Evolutionary conservation across 148 eudicot species (phyloP).

Genomic region (Gaultheria prostrata): DNA sequence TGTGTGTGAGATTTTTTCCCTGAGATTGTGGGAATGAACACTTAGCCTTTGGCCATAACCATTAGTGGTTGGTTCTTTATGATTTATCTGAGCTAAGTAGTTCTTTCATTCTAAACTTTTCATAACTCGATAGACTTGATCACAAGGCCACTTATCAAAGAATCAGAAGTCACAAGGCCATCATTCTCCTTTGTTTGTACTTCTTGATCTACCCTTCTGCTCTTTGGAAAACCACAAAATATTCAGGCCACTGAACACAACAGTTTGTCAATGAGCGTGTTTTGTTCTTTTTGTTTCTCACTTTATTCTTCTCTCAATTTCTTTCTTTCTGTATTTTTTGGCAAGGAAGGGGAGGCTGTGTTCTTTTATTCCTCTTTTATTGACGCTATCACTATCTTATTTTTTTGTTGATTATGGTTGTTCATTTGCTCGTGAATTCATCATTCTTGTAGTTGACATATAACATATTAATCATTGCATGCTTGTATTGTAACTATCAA

Average conservation of each 20-base stretch:
- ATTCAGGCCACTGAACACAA: not conserved
- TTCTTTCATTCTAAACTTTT: not conserved
- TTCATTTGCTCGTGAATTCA: not conserved
- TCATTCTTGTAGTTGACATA: not conserved
- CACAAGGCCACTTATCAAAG: not conserved
- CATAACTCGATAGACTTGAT: not conserved
- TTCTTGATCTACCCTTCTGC: not conserved
- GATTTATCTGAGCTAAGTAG: not conserved
- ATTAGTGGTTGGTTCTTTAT: not conserved
- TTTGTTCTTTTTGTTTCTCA: not conserved
- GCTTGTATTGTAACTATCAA: not conserved
- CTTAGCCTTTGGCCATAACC: not conserved
- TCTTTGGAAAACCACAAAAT: not conserved
- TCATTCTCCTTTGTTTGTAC: not conserved
- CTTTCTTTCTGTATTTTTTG: not conserved
- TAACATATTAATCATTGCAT: not conserved
- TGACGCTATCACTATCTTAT: not conserved
- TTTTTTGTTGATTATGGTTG: not conserved
- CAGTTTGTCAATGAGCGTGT: not conserved
- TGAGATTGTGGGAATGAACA: not conserved
- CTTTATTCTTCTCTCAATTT: not conserved
- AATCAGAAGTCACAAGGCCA: not conserved
- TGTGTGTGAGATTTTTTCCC: not conserved
- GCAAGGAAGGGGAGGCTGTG: not conserved
- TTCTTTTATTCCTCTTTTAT: not conserved